These are phyloP conservation scores for Rhazya stricta DNA, from an alignment of 257 asterid genomes.

Conservation along the genomic window DNA sequence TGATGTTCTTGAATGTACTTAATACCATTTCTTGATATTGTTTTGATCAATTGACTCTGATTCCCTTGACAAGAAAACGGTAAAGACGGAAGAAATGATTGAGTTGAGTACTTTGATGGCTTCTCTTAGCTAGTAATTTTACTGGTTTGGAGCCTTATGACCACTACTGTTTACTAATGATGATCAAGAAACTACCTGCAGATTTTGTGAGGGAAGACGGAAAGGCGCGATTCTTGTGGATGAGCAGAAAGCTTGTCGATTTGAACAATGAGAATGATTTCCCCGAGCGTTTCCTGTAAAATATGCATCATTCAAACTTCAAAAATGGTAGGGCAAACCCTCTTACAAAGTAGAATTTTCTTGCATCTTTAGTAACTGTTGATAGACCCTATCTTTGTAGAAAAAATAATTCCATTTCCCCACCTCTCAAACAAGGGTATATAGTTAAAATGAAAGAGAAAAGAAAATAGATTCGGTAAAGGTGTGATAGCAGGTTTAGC, in stretches of 20 bases:
- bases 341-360: constrained; percentile 32
- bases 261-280: constrained; percentile 41
- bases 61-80: constrained; percentile 2
- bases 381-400: constrained; percentile 24
- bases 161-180: not conserved
- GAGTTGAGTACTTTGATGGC: constrained; percentile 26
- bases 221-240: constrained; percentile 13
- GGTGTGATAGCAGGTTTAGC: no score
- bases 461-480: no score
- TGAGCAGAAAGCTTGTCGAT: constrained; percentile 35
- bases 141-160: not conserved
- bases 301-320: constrained; percentile 36
- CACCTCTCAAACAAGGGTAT: constrained; percentile 19
- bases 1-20: constrained; percentile 42
- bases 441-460: not conserved
- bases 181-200: constrained; percentile 2
- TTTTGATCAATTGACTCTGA: not conserved
- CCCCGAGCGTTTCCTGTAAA: constrained; percentile 52
- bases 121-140: constrained; percentile 3
- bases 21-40: constrained; percentile 6
- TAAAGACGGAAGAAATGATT: not conserved
- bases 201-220: not conserved
- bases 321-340: constrained; percentile 49
- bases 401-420: constrained; percentile 41
- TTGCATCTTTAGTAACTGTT: constrained; percentile 38